Evolutionary conservation across 2,329 filamentous ascomycete genomes (phyloP), one percentile per base, ranked within the genome.

Genomic region (Colletotrichum incanum): DNA sequence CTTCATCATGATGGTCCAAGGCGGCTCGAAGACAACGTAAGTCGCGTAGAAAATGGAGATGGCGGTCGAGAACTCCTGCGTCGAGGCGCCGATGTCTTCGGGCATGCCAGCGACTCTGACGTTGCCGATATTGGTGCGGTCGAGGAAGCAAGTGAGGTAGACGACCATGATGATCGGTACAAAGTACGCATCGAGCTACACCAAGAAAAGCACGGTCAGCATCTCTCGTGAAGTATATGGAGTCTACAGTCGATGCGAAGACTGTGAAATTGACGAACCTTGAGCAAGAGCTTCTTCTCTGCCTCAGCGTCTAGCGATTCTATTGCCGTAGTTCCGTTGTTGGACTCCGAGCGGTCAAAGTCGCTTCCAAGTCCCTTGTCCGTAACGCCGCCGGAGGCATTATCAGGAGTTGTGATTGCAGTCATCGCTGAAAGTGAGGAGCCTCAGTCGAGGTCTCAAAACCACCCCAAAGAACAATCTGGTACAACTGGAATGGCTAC

Each of bases 41-140:
- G 85, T 87, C 12, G 82, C 85, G 73, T 87, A 88, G 75, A 89
- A 87, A 58, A 89, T 71, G 43, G 74, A 74, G 37, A 76, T 72
- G 31, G 75, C 86, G 4, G 78, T 85, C n/a, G 82, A 85, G 75
- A 84, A 86, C 72, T 86, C 79, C 41, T 79, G 78, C 12, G 78
- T 76, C 0, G 80, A 80, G 16, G 84, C 81, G 28, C 79, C 76
- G 58, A 87, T 85, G 70, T 84, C 85, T 49, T 81, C 78, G 2
- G 83, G 82, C 83, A 87, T 85, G 56, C 83, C 82, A 43, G 83
- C 84, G 7, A 84, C 81, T 67, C 82, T 83, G 72, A 86, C 86
- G 75, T 88, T 88, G 59, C 85, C 84, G 78, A 89, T 88, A 74
- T 88, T 88, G 26, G 82, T 82, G 65, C 89, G 83, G 77, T 91